Conservation (phyloP, 2,329 filamentous ascomycete genomes). For the Alternaria triticina region DNA sequence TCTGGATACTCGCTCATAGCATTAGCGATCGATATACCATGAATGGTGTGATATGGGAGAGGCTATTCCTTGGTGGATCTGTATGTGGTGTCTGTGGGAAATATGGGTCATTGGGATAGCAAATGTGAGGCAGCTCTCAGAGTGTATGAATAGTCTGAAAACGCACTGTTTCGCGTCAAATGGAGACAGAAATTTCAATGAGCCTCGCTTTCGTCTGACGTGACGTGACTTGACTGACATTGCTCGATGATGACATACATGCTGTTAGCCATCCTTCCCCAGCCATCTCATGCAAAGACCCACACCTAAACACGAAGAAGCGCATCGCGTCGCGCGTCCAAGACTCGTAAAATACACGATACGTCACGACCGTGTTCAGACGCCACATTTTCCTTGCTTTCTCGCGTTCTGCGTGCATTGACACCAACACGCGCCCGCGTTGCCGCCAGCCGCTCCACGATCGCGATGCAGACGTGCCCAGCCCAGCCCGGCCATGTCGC, state of each 20-base stretch:
- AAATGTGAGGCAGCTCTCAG: slow-evolving; percentile 9
- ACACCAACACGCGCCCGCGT: slow-evolving; percentile 5
- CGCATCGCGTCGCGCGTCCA: slow-evolving; percentile 6
- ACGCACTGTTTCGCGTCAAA: slow-evolving; percentile 24
- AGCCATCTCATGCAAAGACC: slow-evolving; percentile 5
- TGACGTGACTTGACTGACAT: not conserved
- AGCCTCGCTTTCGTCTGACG: not conserved
- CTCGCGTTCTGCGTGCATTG: slow-evolving; percentile 1
- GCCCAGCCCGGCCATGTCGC: not conserved
- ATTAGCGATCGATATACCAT: slow-evolving; percentile 40
- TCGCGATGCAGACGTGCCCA: not conserved
- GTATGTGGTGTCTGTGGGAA: slow-evolving; percentile 15
- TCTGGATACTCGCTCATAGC: slow-evolving; percentile 46
- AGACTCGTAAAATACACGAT: not conserved
- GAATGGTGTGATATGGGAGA: slow-evolving; percentile 32
- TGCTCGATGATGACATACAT: not conserved
- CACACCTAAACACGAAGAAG: not conserved
- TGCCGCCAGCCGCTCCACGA: not conserved
- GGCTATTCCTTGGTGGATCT: slow-evolving; percentile 36
- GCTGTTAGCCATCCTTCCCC: not conserved
- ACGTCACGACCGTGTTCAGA: slow-evolving; percentile 13
- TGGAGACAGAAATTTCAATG: slow-evolving; percentile 22
- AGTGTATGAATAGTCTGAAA: slow-evolving; percentile 34
- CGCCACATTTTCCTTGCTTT: slow-evolving; percentile 4
- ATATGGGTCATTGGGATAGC: slow-evolving; percentile 9